A percentile compares a stretch with the other conserved stretches of the same genome.
These are phyloP conservation scores for Trichoderma sp. DNA, from an alignment of 2,329 filamentous ascomycete species.

Conservation along the genomic window DNA sequence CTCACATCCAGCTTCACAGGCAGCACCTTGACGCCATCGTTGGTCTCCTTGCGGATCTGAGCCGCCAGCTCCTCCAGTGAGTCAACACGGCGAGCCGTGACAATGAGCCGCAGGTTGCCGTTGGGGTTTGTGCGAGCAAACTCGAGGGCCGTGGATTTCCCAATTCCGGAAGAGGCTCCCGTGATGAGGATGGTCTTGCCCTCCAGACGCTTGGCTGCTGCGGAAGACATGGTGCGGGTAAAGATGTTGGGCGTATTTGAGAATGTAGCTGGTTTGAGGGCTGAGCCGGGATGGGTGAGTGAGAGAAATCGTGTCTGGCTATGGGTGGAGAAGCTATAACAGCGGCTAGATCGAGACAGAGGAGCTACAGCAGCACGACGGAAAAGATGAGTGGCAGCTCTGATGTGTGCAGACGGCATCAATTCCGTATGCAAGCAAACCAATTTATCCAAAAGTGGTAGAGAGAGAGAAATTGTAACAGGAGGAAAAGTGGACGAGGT, in stretches of 20 bases:
- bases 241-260: background rate
- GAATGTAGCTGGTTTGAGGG: background rate
- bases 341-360: background rate
- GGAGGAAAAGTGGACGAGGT: conserved; percentile 11
- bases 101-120: conserved; percentile 76
- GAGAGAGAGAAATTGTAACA: background rate
- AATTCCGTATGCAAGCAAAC: background rate
- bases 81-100: conserved; percentile 87
- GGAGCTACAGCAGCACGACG: background rate
- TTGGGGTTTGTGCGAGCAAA: conserved; percentile 84
- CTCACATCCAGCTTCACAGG: conserved; percentile 86
- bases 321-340: background rate
- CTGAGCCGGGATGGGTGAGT: background rate
- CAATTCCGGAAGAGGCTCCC: conserved; percentile 91
- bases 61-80: conserved; percentile 72
- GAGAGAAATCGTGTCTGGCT: background rate
- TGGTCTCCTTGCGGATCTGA: conserved; percentile 75
- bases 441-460: background rate
- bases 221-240: conserved; percentile 55
- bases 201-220: conserved; percentile 78
- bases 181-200: conserved; percentile 94
- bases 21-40: conserved; percentile 77
- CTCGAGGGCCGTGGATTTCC: conserved; percentile 78
- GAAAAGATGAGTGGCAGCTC: background rate
- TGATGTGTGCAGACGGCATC: conserved; percentile 9